These are phyloP conservation scores for Crataegus laevigata DNA, from an alignment of 306 rosid species.

Conservation along the genomic window DNA sequence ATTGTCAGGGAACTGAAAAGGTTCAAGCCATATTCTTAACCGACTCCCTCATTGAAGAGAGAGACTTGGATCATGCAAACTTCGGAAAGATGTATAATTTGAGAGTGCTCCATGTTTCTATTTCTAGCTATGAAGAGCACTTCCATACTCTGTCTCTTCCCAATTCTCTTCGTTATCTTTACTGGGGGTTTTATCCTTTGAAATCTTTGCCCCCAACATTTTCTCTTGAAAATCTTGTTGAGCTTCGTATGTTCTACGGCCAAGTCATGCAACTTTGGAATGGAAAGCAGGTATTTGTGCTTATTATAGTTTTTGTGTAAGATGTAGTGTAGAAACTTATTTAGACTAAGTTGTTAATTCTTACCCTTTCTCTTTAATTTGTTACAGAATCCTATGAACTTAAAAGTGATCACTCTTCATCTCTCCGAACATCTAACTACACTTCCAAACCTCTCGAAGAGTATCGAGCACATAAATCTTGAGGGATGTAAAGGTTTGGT, in stretches of 20 bases:
- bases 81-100: not conserved
- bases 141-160: not conserved
- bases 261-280: not conserved
- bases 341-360: not conserved
- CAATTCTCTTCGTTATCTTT: not conserved
- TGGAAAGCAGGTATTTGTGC: not conserved
- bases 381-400: too few relatives aligned
- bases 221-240: not conserved
- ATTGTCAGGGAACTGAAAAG: not conserved
- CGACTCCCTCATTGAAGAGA: not conserved
- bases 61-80: not conserved
- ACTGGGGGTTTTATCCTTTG: rapidly evolving
- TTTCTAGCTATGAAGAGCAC: too few relatives aligned
- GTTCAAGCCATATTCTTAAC: not conserved
- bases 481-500: not conserved
- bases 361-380: not conserved
- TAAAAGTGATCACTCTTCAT: too few relatives aligned
- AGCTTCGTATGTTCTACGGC: not conserved
- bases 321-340: not conserved
- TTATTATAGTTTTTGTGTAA: not conserved
- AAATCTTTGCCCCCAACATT: not conserved
- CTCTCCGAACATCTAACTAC: too few relatives aligned
- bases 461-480: not conserved
- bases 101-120: too few relatives aligned
- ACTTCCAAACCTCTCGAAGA: too few relatives aligned